phyloP scores from a whole-genome alignment of 2,329 filamentous ascomycete species.

The Helminthosporium solani region DNA sequence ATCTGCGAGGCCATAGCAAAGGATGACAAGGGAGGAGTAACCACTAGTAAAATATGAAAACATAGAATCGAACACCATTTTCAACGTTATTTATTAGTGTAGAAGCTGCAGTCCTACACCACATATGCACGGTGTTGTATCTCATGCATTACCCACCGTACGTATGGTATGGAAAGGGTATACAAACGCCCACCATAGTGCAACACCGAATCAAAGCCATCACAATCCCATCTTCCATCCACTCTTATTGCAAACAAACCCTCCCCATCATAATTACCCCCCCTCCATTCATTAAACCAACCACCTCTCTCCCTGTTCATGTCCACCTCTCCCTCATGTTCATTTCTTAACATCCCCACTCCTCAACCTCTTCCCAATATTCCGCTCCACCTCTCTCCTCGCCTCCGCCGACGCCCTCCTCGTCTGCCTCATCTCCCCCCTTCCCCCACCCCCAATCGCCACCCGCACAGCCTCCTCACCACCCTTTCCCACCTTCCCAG shows the following conservation, averaged over 20 bases:
- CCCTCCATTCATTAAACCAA: too few species aligned
- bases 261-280: too few species aligned
- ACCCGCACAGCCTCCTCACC: too few species aligned
- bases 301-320: background rate
- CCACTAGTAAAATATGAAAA: constrained; percentile 30
- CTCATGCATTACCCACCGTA: too few species aligned
- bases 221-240: background rate
- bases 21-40: constrained; percentile 6
- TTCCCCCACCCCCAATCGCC: too few species aligned
- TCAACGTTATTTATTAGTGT: too few species aligned
- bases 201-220: background rate
- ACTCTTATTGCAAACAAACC: background rate
- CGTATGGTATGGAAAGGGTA: constrained; percentile 27
- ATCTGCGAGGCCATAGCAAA: constrained; percentile 48
- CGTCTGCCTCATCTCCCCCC: constrained; percentile 9
- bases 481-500: too few species aligned
- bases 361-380: constrained; percentile 16
- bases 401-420: constrained; percentile 3
- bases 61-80: too few species aligned
- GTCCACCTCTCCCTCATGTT: background rate
- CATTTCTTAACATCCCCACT: constrained; percentile 2
- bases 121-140: too few species aligned
- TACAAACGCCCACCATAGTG: too few species aligned
- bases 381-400: constrained; percentile 7
- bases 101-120: too few species aligned